These are phyloP conservation scores for Francoa sonchifolia DNA, from an alignment of 441 rosid genomes.

Conservation along the genomic window DNA sequence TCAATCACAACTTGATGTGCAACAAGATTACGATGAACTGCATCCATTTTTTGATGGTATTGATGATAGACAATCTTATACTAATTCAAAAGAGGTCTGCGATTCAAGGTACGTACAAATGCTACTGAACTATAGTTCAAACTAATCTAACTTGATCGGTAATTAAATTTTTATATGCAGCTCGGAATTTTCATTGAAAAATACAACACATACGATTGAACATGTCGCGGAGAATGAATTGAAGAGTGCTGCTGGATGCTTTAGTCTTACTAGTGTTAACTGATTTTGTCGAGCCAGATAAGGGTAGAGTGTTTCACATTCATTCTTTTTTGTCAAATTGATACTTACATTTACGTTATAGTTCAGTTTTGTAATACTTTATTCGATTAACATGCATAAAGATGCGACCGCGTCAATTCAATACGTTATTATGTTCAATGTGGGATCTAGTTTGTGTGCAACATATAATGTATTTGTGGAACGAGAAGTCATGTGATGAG, in stretches of 20 bases:
- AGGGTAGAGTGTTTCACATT: constrained; percentile 6
- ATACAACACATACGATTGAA: constrained; percentile 31
- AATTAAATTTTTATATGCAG: constrained; percentile 20
- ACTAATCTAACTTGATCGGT: neutral
- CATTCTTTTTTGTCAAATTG: neutral
- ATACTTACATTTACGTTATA: no score
- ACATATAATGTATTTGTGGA: no score
- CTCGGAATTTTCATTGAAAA: constrained; percentile 57
- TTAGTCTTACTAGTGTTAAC: constrained; percentile 76
- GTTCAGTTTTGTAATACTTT: no score
- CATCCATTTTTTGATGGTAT: constrained; percentile 66
- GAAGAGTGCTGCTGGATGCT: constrained; percentile 79
- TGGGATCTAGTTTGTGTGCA: no score
- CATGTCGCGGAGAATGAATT: constrained; percentile 51
- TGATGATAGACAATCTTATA: constrained; percentile 66
- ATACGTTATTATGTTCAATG: no score
- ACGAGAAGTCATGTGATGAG: no score
- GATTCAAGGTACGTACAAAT: constrained; percentile 41
- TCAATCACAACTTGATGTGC: constrained; percentile 45
- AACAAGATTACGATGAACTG: constrained; percentile 48
- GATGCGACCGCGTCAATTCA: no score
- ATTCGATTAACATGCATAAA: no score
- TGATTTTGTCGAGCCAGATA: constrained; percentile 18
- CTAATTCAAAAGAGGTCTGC: constrained; percentile 47
- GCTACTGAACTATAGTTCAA: neutral